Evolutionary conservation across 495 filamentous ascomycete species (phyloP).

Genomic region (Neurospora pannonica): DNA sequence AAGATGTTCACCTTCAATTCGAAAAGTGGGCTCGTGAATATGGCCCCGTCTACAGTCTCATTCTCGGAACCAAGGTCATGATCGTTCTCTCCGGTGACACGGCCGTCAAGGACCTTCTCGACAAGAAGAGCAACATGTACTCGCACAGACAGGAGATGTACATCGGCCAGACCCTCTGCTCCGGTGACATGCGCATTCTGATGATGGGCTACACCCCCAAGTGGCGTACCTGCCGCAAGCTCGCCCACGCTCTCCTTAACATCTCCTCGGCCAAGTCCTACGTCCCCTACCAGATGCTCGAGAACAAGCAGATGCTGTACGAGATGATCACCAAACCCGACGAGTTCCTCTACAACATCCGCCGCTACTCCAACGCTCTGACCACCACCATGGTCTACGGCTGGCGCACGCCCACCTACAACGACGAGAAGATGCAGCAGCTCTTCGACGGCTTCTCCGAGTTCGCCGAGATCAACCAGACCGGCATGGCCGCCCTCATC

Average conservation of each 20-base stretch:
- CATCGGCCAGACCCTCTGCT: constrained; percentile 24
- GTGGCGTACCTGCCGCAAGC: constrained; percentile 35
- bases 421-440: constrained; percentile 43
- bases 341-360: constrained; percentile 38
- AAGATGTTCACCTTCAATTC: constrained; percentile 27
- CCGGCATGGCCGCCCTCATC: constrained; percentile 24
- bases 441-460: constrained; percentile 44
- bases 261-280: constrained; percentile 30
- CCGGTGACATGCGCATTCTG: constrained; percentile 21
- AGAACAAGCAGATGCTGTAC: constrained; percentile 40
- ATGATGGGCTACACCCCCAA: constrained; percentile 29
- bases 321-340: constrained; percentile 32
- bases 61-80: constrained; percentile 28
- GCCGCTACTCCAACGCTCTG: constrained; percentile 45
- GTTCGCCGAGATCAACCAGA: constrained; percentile 38
- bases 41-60: constrained; percentile 31
- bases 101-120: constrained; percentile 29
- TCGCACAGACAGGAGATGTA: constrained; percentile 28
- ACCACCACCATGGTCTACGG: constrained; percentile 49
- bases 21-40: constrained; percentile 30
- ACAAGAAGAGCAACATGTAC: constrained; percentile 30
- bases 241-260: constrained; percentile 37
- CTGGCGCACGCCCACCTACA: constrained; percentile 36
- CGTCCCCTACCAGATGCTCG: constrained; percentile 44
- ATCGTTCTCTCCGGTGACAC: constrained; percentile 26